Percentiles rank a stretch among this genome's conserved stretches.
Evolutionary conservation across 768 basidiomycete genomes (phyloP).

Genomic region (Russula olivacea): DNA sequence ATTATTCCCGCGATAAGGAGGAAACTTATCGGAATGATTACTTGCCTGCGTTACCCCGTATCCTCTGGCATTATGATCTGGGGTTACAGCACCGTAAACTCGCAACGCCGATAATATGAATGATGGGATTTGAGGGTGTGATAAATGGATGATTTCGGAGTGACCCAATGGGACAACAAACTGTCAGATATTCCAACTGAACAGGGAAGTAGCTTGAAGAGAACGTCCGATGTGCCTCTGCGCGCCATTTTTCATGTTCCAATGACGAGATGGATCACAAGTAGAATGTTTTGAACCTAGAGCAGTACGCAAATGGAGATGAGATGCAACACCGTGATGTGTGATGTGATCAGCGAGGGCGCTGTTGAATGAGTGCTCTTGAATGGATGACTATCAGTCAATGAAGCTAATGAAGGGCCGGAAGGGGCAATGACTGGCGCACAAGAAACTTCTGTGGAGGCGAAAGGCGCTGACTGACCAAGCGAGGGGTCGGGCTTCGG

Average conservation of each 20-base stretch:
- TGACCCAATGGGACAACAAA: conserved; percentile 1
- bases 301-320: background rate
- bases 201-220: background rate
- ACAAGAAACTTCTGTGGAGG: background rate
- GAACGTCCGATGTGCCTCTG: background rate
- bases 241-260: background rate
- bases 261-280: conserved; percentile 4
- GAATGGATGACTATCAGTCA: background rate
- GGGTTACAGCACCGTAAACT: background rate
- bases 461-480: background rate
- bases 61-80: background rate
- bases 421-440: background rate
- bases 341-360: background rate
- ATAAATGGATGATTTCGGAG: conserved; percentile 2
- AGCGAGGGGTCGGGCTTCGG: too few species aligned
- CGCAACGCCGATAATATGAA: background rate
- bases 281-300: background rate
- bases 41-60: background rate
- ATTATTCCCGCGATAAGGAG: background rate
- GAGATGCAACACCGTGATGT: background rate
- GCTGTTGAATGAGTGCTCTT: too few species aligned
- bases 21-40: too few species aligned
- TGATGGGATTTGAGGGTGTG: background rate
- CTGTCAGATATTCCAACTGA: background rate
- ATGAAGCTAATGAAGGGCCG: background rate